phyloP scores from a whole-genome alignment of 306 rosid species.

The Mucuna pruriens region DNA sequence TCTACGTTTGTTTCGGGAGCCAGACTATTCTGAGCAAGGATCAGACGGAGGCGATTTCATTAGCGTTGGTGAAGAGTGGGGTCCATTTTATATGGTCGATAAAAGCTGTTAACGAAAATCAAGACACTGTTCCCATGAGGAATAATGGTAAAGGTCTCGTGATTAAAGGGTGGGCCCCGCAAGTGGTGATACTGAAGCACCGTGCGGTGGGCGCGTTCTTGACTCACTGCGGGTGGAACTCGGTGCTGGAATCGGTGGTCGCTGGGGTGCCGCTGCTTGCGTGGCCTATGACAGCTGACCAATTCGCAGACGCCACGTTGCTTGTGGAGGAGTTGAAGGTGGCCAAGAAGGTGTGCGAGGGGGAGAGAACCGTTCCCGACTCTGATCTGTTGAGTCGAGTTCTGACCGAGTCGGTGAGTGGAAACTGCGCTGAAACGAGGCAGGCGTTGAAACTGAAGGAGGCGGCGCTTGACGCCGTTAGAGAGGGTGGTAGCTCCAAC shows the following conservation, averaged over 20 bases:
- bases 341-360: slow-evolving; percentile 48
- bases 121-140: too few species aligned
- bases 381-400: slow-evolving; percentile 28
- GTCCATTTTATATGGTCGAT: slow-evolving; percentile 55
- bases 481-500: slow-evolving; percentile 49
- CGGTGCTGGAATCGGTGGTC: slow-evolving; percentile 46
- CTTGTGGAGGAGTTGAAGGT: slow-evolving; percentile 53
- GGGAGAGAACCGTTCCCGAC: slow-evolving; percentile 33
- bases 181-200: slow-evolving; percentile 47
- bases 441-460: slow-evolving; percentile 10
- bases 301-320: slow-evolving; percentile 45
- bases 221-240: slow-evolving; percentile 71
- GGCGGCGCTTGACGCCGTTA: slow-evolving; percentile 40
- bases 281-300: slow-evolving; percentile 63
- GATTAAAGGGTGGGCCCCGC: slow-evolving; percentile 63
- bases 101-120: not conserved
- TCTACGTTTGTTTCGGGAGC: slow-evolving; percentile 64
- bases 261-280: slow-evolving; percentile 48
- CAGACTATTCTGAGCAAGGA: slow-evolving; percentile 15
- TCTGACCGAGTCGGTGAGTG: slow-evolving; percentile 45
- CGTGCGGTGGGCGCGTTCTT: slow-evolving; percentile 50
- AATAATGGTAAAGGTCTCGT: slow-evolving; percentile 42
- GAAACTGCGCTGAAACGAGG: not conserved
- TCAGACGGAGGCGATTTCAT: slow-evolving; percentile 43
- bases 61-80: slow-evolving; percentile 51